Evolutionary conservation across 2,329 filamentous ascomycete species (phyloP).

Genomic region (Curvularia hawaiiensis): DNA sequence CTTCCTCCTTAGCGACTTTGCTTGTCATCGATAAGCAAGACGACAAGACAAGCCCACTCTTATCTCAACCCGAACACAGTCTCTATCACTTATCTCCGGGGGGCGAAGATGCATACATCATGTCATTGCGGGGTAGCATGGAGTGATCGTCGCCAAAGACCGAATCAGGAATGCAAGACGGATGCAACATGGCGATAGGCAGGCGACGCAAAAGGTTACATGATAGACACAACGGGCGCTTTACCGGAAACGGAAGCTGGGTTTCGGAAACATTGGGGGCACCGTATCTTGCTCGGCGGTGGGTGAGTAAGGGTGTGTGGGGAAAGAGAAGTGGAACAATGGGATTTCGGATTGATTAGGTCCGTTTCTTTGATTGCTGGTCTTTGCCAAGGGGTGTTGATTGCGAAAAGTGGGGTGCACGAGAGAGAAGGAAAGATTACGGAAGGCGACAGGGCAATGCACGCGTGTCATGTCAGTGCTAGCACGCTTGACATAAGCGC

Average conservation of each 20-base stretch:
- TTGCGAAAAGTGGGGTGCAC: background rate
- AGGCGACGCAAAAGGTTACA: slow-evolving; percentile 5
- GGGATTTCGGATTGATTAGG: background rate
- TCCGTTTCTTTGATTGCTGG: background rate
- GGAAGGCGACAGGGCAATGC: background rate
- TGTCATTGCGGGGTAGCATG: background rate
- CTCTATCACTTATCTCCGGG: background rate
- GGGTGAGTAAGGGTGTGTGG: background rate
- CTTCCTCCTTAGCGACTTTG: background rate
- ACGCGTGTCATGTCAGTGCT: slow-evolving; percentile 15
- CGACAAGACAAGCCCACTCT: background rate
- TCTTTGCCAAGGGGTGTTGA: background rate
- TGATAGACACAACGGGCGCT: slow-evolving; percentile 14
- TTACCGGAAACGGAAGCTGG: slow-evolving; percentile 32
- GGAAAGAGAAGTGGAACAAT: background rate
- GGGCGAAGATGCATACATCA: background rate
- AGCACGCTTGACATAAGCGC: slow-evolving; percentile 13
- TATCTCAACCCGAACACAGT: background rate
- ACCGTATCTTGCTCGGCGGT: background rate
- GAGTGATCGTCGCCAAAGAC: background rate
- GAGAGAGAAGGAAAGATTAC: background rate
- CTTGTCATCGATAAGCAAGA: background rate
- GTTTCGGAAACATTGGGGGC: background rate
- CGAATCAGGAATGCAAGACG: background rate
- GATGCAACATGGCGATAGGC: background rate